phyloP scores from a whole-genome alignment of 768 basidiomycete species.

The Rhodotorula graminis region DNA sequence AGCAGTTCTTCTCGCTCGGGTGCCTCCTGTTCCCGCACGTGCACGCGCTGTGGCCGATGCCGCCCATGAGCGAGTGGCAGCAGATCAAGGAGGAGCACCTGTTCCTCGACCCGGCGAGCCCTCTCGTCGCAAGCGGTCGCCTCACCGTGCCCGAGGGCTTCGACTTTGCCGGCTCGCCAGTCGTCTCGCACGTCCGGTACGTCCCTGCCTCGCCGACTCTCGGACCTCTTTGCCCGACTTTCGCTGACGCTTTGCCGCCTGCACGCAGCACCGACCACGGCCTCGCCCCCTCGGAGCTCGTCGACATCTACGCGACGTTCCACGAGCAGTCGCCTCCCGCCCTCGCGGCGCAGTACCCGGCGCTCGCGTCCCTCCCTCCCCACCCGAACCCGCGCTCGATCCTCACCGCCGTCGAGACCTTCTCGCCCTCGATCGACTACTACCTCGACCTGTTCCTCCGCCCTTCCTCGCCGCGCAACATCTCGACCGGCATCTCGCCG shows the following conservation, averaged over 20 bases:
- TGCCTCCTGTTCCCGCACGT: slow-evolving; percentile 9
- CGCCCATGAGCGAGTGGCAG: neutral
- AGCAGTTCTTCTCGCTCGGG: slow-evolving; percentile 4
- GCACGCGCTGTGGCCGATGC: neutral
- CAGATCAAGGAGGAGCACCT: slow-evolving; percentile 17
- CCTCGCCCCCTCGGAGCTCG: neutral
- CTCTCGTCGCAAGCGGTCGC: neutral
- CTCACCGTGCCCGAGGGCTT: neutral
- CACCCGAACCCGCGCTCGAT: neutral
- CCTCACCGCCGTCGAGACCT: neutral
- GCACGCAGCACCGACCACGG: slow-evolving; percentile 3
- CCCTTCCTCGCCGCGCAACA: neutral
- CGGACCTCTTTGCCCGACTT: neutral
- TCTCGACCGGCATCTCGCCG: neutral
- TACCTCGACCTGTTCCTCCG: slow-evolving; percentile 2
- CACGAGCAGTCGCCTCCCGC: neutral
- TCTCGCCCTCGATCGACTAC: neutral
- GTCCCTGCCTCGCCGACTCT: neutral
- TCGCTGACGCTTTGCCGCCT: neutral
- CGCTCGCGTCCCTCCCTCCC: neutral
- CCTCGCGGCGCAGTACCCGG: neutral
- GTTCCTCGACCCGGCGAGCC: neutral
- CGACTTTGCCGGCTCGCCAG: neutral
- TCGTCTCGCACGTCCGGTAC: slow-evolving; percentile 1
- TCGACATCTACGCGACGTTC: neutral